These are phyloP conservation scores for Aegilops bicornis DNA, from an alignment of 176 grass and related monocot genomes.

Conservation along the genomic window DNA sequence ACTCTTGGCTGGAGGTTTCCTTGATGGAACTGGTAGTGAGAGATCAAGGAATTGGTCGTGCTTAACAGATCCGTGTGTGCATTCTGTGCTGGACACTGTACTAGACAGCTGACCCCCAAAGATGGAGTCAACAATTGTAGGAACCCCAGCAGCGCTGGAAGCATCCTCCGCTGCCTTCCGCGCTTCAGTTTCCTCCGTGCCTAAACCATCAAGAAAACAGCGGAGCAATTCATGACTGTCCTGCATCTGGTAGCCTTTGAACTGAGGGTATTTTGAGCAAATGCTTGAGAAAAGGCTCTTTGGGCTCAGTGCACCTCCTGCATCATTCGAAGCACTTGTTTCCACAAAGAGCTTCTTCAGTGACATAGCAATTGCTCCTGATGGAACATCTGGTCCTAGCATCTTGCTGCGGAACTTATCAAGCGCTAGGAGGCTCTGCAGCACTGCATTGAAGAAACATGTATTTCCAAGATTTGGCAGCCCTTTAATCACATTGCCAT, in stretches of 20 bases:
- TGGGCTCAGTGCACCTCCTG: constrained; percentile 66
- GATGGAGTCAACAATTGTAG: constrained; percentile 70
- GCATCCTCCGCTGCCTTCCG: constrained; percentile 45
- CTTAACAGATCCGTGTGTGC: constrained; percentile 70
- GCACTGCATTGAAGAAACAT: constrained; percentile 90
- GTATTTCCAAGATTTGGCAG: constrained; percentile 90
- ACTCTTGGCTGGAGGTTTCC: constrained; percentile 58
- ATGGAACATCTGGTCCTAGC: constrained; percentile 51
- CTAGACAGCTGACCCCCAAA: constrained; percentile 91
- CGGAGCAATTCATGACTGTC: constrained; percentile 97
- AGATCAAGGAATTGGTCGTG: constrained; percentile 92
- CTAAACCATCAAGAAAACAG: constrained; percentile 87
- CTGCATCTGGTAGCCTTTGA: constrained; percentile 89
- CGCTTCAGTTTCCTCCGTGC: constrained; percentile 61
- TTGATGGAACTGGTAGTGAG: constrained; percentile 84
- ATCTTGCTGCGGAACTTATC: constrained; percentile 69
- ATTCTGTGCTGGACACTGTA: constrained; percentile 79
- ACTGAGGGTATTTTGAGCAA: constrained; percentile 75
- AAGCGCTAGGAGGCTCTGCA: constrained; percentile 80
- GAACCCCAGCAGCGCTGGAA: constrained; percentile 15
- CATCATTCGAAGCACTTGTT: constrained; percentile 59
- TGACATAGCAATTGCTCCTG: constrained; percentile 62
- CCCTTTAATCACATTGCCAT: constrained; percentile 65
- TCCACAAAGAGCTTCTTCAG: constrained; percentile 85
- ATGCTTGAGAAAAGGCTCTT: constrained; percentile 85